Conservation (phyloP, 495 filamentous ascomycete genomes). For the Neurospora discreta region DNA sequence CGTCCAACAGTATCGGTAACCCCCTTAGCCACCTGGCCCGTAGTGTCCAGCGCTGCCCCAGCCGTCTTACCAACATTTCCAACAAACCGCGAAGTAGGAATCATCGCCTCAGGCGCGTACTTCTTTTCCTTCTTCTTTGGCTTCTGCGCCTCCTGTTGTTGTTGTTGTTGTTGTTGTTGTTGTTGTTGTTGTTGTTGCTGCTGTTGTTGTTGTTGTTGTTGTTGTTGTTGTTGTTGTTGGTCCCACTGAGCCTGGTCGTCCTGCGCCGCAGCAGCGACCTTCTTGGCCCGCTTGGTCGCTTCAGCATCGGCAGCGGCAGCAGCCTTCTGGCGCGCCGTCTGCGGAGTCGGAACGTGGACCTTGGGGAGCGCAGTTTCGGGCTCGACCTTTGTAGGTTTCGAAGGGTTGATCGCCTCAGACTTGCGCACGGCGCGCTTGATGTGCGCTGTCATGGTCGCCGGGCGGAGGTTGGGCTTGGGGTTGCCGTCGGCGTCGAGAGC, state of each 20-base stretch:
- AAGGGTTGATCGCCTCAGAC: conserved; percentile 1
- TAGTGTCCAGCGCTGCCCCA: not conserved
- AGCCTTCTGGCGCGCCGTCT: not conserved
- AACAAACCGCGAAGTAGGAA: conserved; percentile 10
- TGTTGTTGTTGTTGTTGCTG: not conserved
- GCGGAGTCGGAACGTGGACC: not conserved
- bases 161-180: not conserved
- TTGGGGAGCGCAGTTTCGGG: not conserved
- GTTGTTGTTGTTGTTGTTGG: not conserved
- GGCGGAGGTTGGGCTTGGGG: conserved; percentile 8
- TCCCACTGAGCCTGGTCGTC: not conserved
- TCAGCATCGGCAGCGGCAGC: not conserved
- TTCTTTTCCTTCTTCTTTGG: conserved; percentile 13
- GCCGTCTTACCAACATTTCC: not conserved
- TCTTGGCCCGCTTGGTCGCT: not conserved
- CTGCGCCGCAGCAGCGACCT: not conserved
- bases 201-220: not conserved
- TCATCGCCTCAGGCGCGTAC: conserved; percentile 12
- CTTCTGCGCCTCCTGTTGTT: not conserved
- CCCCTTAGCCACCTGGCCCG: not conserved
- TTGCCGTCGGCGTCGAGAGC: not conserved
- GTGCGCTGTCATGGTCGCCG: conserved; percentile 10
- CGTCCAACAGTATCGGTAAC: conserved; percentile 8
- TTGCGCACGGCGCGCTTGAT: conserved; percentile 12
- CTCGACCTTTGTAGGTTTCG: not conserved